Evolutionary conservation across 2,329 filamentous ascomycete genomes (phyloP).

Genomic region (Talaromyces sp.): DNA sequence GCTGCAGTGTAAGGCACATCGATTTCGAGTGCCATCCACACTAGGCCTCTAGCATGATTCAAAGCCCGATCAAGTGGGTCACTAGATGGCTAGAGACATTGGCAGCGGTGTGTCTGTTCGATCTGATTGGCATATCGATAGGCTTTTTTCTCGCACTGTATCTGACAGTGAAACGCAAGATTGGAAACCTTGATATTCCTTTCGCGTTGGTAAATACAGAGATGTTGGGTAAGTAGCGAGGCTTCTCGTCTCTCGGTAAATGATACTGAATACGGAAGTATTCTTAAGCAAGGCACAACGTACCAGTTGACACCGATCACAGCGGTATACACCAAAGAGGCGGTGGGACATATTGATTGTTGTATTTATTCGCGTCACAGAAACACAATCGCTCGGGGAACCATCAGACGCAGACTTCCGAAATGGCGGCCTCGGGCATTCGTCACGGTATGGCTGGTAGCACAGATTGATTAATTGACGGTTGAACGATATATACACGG

Average conservation of each 20-base stretch:
- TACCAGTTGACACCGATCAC: background rate
- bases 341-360: no score
- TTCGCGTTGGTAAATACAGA: no score
- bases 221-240: background rate
- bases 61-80: background rate
- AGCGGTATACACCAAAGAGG: background rate
- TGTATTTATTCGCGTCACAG: background rate
- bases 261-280: background rate
- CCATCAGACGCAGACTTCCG: background rate
- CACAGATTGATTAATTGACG: background rate
- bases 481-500: background rate
- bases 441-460: background rate
- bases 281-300: background rate
- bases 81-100: background rate
- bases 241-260: background rate
- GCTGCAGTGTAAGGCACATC: background rate
- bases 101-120: background rate
- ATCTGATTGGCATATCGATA: background rate
- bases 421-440: background rate
- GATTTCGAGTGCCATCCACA: background rate
- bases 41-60: background rate
- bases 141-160: background rate
- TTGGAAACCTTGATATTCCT: background rate
- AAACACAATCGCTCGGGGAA: background rate
- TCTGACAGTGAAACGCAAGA: background rate